Percentiles rank a stretch among this genome's conserved stretches.
Evolutionary conservation across 2,329 filamentous ascomycete genomes (phyloP).

Genomic region (Calycina herbarum): DNA sequence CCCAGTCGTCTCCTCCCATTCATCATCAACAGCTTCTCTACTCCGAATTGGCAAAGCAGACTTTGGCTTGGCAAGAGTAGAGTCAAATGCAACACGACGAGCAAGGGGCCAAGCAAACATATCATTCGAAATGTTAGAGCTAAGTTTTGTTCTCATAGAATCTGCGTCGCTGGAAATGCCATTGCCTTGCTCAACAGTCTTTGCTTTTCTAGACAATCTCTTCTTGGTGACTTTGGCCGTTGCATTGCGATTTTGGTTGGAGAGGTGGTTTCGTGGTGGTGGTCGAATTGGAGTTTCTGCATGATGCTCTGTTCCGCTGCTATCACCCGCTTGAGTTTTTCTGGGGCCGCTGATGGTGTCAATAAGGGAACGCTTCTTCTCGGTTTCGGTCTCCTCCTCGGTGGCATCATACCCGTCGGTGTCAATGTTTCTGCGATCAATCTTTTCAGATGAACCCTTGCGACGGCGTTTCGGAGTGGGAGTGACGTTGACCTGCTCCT

Average conservation of each 20-base stretch:
- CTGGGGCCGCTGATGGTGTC: background rate
- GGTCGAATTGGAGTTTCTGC: background rate
- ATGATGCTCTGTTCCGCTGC: background rate
- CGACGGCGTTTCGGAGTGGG: background rate
- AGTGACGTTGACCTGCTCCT: background rate
- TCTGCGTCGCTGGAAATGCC: background rate
- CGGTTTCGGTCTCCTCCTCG: background rate
- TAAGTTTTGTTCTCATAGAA: background rate
- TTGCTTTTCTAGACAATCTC: background rate
- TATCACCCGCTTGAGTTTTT: background rate
- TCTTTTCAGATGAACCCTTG: background rate
- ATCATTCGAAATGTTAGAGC: background rate
- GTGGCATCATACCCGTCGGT: background rate
- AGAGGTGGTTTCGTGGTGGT: background rate
- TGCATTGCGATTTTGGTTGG: background rate
- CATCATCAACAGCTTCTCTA: constrained; percentile 7
- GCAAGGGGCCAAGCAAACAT: background rate
- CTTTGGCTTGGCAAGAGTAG: background rate
- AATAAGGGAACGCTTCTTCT: background rate
- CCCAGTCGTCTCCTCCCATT: constrained; percentile 27
- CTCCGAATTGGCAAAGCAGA: background rate
- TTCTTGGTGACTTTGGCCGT: background rate
- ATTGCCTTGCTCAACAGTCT: background rate
- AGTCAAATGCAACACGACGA: background rate
- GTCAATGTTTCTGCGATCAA: background rate